These are phyloP conservation scores for Brettanomyces bruxellensis DNA, from an alignment of 805 yeast species.

Conservation along the genomic window DNA sequence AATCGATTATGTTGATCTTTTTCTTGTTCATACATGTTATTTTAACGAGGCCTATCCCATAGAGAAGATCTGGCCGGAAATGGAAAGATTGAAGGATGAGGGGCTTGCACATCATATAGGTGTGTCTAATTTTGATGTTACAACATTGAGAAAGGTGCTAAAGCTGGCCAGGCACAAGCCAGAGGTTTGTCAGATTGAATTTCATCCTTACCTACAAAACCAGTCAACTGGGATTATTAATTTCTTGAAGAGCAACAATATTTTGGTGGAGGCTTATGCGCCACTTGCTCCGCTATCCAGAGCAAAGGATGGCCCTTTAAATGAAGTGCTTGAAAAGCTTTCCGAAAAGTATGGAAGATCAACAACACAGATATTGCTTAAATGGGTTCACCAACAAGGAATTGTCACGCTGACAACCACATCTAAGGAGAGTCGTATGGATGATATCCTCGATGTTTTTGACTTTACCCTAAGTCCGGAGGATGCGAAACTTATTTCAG, in stretches of 20 bases:
- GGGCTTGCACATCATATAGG: slow-evolving; percentile 38
- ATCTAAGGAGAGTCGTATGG: slow-evolving; percentile 31
- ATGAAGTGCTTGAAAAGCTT: slow-evolving; percentile 23
- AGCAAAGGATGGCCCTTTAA: slow-evolving; percentile 22
- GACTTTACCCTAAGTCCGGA: slow-evolving; percentile 24
- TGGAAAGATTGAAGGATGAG: slow-evolving; percentile 38
- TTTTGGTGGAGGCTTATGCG: slow-evolving; percentile 35
- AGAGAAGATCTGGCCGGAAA: slow-evolving; percentile 34
- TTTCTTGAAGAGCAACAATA: slow-evolving; percentile 26
- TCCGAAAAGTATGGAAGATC: slow-evolving; percentile 29
- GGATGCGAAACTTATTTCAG: slow-evolving; percentile 21
- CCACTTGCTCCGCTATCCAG: slow-evolving; percentile 36
- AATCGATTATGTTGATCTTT: slow-evolving; percentile 48
- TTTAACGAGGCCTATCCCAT: slow-evolving; percentile 31
- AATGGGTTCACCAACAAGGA: slow-evolving; percentile 34
- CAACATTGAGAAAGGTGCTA: slow-evolving; percentile 35
- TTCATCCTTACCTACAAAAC: slow-evolving; percentile 51
- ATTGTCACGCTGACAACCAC: slow-evolving; percentile 40
- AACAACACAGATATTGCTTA: slow-evolving; percentile 33
- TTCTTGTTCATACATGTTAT: slow-evolving; percentile 52
- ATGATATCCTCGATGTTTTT: slow-evolving; percentile 26
- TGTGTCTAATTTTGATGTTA: slow-evolving; percentile 49
- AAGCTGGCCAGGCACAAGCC: slow-evolving; percentile 35
- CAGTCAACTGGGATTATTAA: slow-evolving; percentile 45
- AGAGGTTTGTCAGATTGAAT: slow-evolving; percentile 56